phyloP scores from a whole-genome alignment of 2,329 filamentous ascomycete genomes.

The Atkinsonella texensis region DNA sequence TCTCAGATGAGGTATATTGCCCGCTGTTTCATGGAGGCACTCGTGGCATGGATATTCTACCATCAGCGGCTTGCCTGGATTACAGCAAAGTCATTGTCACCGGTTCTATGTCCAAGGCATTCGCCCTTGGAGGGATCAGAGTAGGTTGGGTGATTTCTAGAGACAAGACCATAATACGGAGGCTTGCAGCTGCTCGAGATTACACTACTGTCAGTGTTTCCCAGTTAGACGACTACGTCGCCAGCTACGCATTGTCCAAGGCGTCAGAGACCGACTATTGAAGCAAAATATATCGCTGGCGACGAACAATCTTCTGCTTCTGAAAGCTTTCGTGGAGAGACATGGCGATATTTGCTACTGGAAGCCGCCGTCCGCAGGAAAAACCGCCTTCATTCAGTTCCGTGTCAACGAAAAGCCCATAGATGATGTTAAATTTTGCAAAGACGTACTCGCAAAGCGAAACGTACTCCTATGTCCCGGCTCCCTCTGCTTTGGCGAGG shows the following conservation, averaged over 20 bases:
- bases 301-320: not conserved
- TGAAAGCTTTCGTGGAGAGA: constrained; percentile 1
- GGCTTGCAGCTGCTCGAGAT: constrained; percentile 54
- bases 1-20: constrained; percentile 74
- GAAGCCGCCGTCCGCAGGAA: not conserved
- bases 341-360: constrained; percentile 1
- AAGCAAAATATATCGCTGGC: constrained; percentile 35
- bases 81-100: constrained; percentile 63
- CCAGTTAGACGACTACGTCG: constrained; percentile 69
- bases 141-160: constrained; percentile 72
- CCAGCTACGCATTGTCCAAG: constrained; percentile 56
- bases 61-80: constrained; percentile 52
- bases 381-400: constrained; percentile 64
- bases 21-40: constrained; percentile 49
- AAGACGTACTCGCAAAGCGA: constrained; percentile 52
- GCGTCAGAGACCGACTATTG: constrained; percentile 29
- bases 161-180: constrained; percentile 47
- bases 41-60: constrained; percentile 48
- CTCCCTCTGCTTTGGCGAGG: constrained; percentile 57
- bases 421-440: constrained; percentile 61
- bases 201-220: constrained; percentile 83
- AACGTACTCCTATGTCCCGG: constrained; percentile 69
- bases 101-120: constrained; percentile 77
- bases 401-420: constrained; percentile 46
- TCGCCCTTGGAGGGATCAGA: constrained; percentile 68